Percentiles rank a stretch among this genome's conserved stretches.
These are phyloP conservation scores for Eustoma russellianum DNA, from an alignment of 257 asterid genomes.

Conservation along the genomic window DNA sequence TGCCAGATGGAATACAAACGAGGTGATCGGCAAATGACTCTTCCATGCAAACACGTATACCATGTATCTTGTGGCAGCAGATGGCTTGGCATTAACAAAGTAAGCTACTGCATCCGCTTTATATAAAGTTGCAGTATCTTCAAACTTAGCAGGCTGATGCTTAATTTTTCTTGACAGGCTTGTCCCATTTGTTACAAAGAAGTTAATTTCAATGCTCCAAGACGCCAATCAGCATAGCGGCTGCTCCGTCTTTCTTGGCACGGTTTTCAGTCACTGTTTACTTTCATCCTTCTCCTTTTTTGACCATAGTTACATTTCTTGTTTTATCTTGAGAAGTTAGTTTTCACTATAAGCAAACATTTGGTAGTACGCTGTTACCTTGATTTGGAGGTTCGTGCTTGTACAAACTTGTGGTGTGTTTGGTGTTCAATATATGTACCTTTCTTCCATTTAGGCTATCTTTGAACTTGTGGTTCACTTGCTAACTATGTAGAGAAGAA, in stretches of 20 bases:
- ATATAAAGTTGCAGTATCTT: background rate
- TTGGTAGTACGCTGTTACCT: background rate
- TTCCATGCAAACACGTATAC: slow-evolving; percentile 91
- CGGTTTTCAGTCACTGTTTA: slow-evolving; percentile 14
- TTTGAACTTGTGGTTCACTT: no score
- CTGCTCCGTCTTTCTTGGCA: slow-evolving; percentile 15
- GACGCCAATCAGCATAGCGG: slow-evolving; percentile 29
- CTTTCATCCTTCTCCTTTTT: slow-evolving; percentile 9
- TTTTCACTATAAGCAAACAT: background rate
- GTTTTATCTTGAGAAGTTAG: background rate
- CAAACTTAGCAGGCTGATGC: background rate
- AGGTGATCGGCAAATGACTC: slow-evolving; percentile 59
- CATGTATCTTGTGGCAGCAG: slow-evolving; percentile 73
- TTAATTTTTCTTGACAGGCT: slow-evolving; percentile 40
- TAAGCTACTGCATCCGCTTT: slow-evolving; percentile 18
- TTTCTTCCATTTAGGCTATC: background rate
- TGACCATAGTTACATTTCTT: slow-evolving; percentile 4
- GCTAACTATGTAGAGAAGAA: background rate
- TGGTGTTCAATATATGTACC: background rate
- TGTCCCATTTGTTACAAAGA: slow-evolving; percentile 88
- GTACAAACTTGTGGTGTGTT: slow-evolving; percentile 5
- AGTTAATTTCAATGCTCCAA: slow-evolving; percentile 39
- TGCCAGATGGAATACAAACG: slow-evolving; percentile 98
- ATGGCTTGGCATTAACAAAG: slow-evolving; percentile 92
- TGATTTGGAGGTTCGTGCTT: slow-evolving; percentile 8